Evolutionary conservation across 495 filamentous ascomycete species (phyloP), one percentile per base, ranked within the genome.

Genomic region (Tirmania nivea): DNA sequence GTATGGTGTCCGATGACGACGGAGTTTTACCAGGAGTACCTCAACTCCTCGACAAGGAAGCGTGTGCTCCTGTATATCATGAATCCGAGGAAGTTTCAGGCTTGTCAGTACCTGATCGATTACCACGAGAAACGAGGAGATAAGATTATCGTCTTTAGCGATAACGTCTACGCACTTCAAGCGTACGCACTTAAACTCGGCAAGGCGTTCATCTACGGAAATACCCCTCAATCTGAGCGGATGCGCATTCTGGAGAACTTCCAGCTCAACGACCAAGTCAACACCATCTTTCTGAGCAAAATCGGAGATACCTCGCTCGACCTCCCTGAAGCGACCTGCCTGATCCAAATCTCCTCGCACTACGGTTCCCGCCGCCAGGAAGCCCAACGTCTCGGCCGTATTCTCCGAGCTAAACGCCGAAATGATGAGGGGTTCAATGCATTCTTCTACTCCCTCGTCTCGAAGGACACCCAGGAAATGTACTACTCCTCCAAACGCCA

Each of bases 341-440:
- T 99, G 7, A 99, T 99, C 61, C 90, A 99, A 59, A 94, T 99
- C 53, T 95, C 89, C 2, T 94, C 89, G 0, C 90, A 99, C 68
- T 99, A 95, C 60, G 90, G 90, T 56, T 96, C 90, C 11, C 87
- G 90, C 56, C 82, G 90, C 66, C 90, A 99, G 65, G 90, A 99
- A 66, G 90, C 90, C 0, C 90, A 99, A 63, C 79, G 90, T 2
- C 75, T 99, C 1, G 90, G 90, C 10, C 82, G 90, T 36, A 99
- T 99, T 62, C 80, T 99, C 10, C 77, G 90, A 62, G 90, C 90
- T 19, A 99, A 99, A 67, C 80, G 90, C 35, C 74, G 92, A 57
- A 96, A 95, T 63, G 90, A 99, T 68, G 90, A 96, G 67, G 92
- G 92, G 17, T 99, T 99, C 69, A 99, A 99, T 68, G 90, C 90